Base-by-base conservation (phyloP, 2,329 filamentous ascomycete genomes). In the Gnomoniopsis smithogilvyi region DNA sequence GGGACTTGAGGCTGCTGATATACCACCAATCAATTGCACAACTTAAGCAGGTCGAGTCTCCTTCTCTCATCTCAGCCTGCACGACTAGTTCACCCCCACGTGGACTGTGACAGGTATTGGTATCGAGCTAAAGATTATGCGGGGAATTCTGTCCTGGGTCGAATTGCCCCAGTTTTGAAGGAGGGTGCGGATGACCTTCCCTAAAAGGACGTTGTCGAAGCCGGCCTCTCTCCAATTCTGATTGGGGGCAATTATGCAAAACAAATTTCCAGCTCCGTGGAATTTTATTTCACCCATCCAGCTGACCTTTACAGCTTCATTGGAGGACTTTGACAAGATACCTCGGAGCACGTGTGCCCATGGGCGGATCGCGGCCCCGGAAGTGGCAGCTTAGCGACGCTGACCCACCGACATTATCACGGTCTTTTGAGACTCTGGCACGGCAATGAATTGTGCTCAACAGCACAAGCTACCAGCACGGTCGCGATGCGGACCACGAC, bases 251-350 rank as follows among this genome's bases (percentile, higher is more conserved):
- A 41, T 41, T 15, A 41, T 41, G 12, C 36, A 41, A n/a, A 41
- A 14, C 26, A 30, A 30, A 30, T 30, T 30, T 30, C 26, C 26
- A 30, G 26, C 26, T 30, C 26, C 26, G 8, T 30, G 26, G 36
- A 41, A 41, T 12, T 41, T 41, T 41, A 15, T 3, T n/a, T 15
- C 17, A 14, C 15, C 36, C 36, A 41, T 8, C 6, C 7, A 41
- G 11, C 12, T 14, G 12, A 41, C 36, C 36, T 54, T n/a, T 8
- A n/a, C 30, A 47, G 52, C 54, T 46, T 46, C 45, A 56, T 56
- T 56, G 54, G 54, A 56, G 54, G 54, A 56, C 45, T 50, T 41
- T 50, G 52, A 45, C 11, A 19, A 19, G n/a, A 41, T 41, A 41
- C 17, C 36, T 15, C 36, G 36, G 36, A 41, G 36, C 2, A n/a